Base-by-base conservation (phyloP, 345 rosid genomes). In the Eutrema japonicum region DNA sequence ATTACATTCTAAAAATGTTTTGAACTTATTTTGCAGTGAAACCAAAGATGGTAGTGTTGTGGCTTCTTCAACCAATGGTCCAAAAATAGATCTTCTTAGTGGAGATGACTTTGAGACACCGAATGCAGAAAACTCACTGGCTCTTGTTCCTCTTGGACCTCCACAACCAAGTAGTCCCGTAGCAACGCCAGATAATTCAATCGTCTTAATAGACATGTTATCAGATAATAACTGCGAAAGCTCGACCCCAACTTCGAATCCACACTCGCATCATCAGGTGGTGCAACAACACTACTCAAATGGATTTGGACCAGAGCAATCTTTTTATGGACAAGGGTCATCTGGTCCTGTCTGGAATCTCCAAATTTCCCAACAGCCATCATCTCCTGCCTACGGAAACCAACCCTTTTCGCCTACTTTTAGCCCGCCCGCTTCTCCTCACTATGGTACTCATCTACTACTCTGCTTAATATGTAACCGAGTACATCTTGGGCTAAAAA, bases 71-170 rank as follows among this genome's bases (percentile, higher is more conserved):
- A 63, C 86, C 51, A 86, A 84, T 76, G 93, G 94, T 80, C 82
- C 87, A 55, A 92, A 89, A 72, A 74, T 92, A 65, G 99, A 96
- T 74, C 87, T 96, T 48, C 87, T 96, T 81, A 96, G 99, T 70
- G 99, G 99, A 55, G 80, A 77, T 71, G 77, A 71, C 45, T 71
- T 65, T 45, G 77, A 53, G 50, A 48, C 77, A 27, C 73, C 80
- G 0, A 71, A 65, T 32, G 45, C 42, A 2, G 80, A 71, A 2
- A 65, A 71, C 64, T 65, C 77, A 58, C 33, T 77, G 10, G 98
- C 99, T 75, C 87, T 96, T 66, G 97, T 92, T 77, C 87, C 93
- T 74, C 78, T 89, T n/a, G 94, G 86, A 73, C 84, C 83, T 73
- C 82, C 88, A 47, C 91, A 87, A 65, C 77, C 89, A 48, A 73